These are phyloP conservation scores for Bombardia bombarda DNA, from an alignment of 495 filamentous ascomycete species.

Conservation along the genomic window DNA sequence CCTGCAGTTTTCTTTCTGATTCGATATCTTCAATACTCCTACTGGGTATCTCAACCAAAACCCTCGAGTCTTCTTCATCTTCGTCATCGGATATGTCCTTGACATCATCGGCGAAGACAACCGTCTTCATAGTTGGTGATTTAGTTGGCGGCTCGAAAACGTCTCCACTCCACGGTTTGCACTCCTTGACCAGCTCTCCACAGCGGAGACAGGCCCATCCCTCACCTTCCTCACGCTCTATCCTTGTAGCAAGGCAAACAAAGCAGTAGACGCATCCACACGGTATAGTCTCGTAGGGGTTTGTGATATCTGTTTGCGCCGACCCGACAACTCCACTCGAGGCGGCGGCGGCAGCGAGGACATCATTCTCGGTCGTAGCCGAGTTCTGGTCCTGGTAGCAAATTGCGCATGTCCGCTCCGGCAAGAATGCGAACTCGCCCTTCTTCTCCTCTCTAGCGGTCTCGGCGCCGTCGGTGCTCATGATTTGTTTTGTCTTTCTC, in stretches of 20 bases:
- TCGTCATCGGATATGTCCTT: constrained; percentile 10
- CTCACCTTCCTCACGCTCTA: constrained; percentile 91
- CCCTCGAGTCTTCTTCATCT: constrained; percentile 1
- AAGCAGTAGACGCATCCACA: constrained; percentile 96
- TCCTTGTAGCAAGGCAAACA: constrained; percentile 82
- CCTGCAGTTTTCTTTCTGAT: not conserved
- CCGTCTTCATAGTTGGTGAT: constrained; percentile 50
- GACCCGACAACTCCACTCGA: constrained; percentile 74
- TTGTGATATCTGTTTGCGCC: constrained; percentile 89
- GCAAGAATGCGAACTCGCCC: constrained; percentile 78
- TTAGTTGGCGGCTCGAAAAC: constrained; percentile 55
- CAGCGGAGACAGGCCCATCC: constrained; percentile 94
- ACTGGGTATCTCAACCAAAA: not conserved
- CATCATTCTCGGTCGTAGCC: constrained; percentile 57
- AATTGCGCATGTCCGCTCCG: constrained; percentile 94
- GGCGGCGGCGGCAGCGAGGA: constrained; percentile 54
- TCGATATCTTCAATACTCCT: not conserved
- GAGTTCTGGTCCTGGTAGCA: constrained; percentile 92
- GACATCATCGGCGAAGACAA: constrained; percentile 60
- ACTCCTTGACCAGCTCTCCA: constrained; percentile 77
- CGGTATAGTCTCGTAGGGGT: constrained; percentile 86
- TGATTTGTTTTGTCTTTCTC: constrained; percentile 61
- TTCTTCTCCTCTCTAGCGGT: constrained; percentile 42
- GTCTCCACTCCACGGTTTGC: constrained; percentile 88
- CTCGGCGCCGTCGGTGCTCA: constrained; percentile 38